Base-by-base conservation (phyloP, 768 basidiomycete species). In the Serpula lacrymans region DNA sequence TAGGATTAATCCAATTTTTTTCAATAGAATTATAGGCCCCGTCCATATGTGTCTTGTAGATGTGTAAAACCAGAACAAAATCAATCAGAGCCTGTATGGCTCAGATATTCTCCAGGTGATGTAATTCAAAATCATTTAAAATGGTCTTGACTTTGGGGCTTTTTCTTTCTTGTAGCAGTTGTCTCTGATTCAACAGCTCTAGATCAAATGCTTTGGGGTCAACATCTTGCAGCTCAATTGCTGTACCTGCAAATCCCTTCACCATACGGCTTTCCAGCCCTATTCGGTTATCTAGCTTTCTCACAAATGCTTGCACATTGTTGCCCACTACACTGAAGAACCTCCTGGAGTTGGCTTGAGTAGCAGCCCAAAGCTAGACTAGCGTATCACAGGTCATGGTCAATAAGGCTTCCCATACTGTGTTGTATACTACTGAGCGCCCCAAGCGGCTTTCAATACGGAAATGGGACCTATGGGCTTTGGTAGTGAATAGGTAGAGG, bases 221-320 rank as follows among this genome's bases (percentile, higher is more conserved):
- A 36, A 37, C 38, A 12, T 39, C 47, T 23, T 39, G 27, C 30
- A 47, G 24, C 18, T 42, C 24, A 16, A 51, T 35, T 4, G 33
- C 34, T 3, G 43, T 51, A 20, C 43, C 47, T 4, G 49, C 47
- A 22, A 46, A 48, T 9, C 49, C 49, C 20, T 48, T 53, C 10
- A 53, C 34, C 49, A 50, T 49, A 10, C 25, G 28, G 31, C 47
- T 47, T 10, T 42, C 26, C 17, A 26, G 34, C 13, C 49, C 46
- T 14, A 43, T 43, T 2, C 45, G 39, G 3, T 4, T 39, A 16
- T 48, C 44, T 11, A 37, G 43, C 27, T 38, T 29, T 17, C 39
- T 39, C 10, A 14, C 4, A 20, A 39, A 44, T 22, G 32, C 35
- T 41, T 51, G 50, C 17, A 48, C 25, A 28, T 54, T 54, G 41